These are phyloP conservation scores for Rhodofomes roseus DNA, from an alignment of 1,284 basidiomycete genomes.

Conservation along the genomic window DNA sequence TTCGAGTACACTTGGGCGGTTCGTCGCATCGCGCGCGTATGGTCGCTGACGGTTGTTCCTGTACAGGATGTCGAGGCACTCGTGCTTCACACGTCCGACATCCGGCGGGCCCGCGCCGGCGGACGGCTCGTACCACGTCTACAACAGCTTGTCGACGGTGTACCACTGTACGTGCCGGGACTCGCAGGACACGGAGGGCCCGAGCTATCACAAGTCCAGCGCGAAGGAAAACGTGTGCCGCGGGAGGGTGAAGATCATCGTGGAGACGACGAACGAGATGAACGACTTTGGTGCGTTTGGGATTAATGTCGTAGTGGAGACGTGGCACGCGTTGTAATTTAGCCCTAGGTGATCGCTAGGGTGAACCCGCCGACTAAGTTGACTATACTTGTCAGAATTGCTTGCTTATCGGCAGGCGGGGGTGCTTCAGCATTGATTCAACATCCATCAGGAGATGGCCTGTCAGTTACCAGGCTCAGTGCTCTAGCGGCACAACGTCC, in stretches of 20 bases:
- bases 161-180: neutral
- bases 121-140: neutral
- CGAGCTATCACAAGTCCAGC: too few species aligned
- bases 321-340: neutral
- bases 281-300: neutral
- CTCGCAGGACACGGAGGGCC: neutral
- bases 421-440: too few species aligned
- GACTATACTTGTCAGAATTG: too few species aligned
- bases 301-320: neutral
- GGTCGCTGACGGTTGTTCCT: neutral
- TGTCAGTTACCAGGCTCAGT: too few species aligned
- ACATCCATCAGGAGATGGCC: too few species aligned
- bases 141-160: neutral
- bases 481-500: too few species aligned
- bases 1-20: neutral
- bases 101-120: neutral
- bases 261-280: constrained; percentile 2
- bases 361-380: too few species aligned
- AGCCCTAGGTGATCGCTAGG: too few species aligned
- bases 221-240: neutral
- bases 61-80: neutral
- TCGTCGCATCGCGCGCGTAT: neutral
- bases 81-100: neutral
- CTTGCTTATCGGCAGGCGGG: too few species aligned
- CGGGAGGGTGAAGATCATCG: neutral